Evolutionary conservation across 805 yeast species (phyloP).

Genomic region (Spathaspora hagerdaliae): DNA sequence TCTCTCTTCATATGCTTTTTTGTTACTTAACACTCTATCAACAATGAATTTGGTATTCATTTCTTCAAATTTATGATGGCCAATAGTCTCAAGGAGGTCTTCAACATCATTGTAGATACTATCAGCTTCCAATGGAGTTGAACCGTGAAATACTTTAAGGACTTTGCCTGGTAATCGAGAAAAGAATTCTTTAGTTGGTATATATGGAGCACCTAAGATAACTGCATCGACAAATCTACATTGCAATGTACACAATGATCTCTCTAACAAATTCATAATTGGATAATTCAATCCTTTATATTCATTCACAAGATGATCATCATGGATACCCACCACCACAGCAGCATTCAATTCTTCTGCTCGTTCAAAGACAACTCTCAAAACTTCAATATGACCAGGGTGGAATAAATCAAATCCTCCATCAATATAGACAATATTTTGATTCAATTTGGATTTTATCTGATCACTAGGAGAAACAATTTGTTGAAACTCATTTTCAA

Average conservation of each 20-base stretch:
- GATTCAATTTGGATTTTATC: constrained; percentile 7
- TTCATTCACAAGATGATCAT: constrained; percentile 52
- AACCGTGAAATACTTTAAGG: constrained; percentile 53
- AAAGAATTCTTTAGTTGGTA: constrained; percentile 41
- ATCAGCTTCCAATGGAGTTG: constrained; percentile 35
- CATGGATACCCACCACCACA: constrained; percentile 66
- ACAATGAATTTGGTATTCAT: constrained; percentile 72
- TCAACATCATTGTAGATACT: constrained; percentile 28
- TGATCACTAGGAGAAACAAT: constrained; percentile 32
- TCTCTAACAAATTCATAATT: constrained; percentile 82
- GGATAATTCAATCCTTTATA: constrained; percentile 67
- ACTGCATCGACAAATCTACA: constrained; percentile 81
- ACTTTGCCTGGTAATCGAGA: constrained; percentile 35
- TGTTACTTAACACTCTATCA: constrained; percentile 64
- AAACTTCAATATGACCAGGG: constrained; percentile 84
- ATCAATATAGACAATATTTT: constrained; percentile 52
- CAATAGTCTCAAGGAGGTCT: constrained; percentile 37
- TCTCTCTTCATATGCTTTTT: constrained; percentile 75
- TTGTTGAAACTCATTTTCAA: constrained; percentile 19
- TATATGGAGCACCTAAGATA: constrained; percentile 64
- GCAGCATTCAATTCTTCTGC: constrained; percentile 25
- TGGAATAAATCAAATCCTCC: constrained; percentile 93
- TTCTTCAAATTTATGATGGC: constrained; percentile 56
- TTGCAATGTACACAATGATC: constrained; percentile 84
- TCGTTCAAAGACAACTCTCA: constrained; percentile 46